Evolutionary conservation across 2,329 filamentous ascomycete genomes (phyloP).

Genomic region (Xylogone sp.): DNA sequence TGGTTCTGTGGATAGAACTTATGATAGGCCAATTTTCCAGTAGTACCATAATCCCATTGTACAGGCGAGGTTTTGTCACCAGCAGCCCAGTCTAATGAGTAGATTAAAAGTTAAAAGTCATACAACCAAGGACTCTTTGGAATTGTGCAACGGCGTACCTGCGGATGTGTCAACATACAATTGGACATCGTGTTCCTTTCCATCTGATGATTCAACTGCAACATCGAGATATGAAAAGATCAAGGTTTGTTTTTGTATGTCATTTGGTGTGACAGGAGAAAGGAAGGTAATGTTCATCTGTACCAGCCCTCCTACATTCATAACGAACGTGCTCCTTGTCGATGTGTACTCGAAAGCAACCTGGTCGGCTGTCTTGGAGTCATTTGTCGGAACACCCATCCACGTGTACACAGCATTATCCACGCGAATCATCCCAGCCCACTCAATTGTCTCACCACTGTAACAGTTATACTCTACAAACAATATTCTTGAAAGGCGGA

Average conservation of each 20-base stretch:
- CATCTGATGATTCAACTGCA: slow-evolving; percentile 59
- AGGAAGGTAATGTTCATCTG: slow-evolving; percentile 66
- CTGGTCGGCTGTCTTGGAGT: slow-evolving; percentile 51
- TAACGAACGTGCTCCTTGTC: slow-evolving; percentile 66
- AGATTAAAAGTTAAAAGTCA: neutral
- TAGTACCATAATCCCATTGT: slow-evolving; percentile 57
- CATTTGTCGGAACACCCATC: slow-evolving; percentile 56
- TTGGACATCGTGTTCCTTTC: slow-evolving; percentile 58
- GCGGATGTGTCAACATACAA: slow-evolving; percentile 71
- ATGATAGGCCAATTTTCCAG: slow-evolving; percentile 57
- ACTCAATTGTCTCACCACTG: slow-evolving; percentile 55
- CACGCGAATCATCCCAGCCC: slow-evolving; percentile 67
- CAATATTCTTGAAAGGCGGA: neutral
- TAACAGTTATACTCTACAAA: slow-evolving; percentile 5
- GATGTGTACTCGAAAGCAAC: slow-evolving; percentile 66
- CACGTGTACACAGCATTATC: slow-evolving; percentile 62
- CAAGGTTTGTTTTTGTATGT: slow-evolving; percentile 64
- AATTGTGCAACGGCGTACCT: slow-evolving; percentile 38
- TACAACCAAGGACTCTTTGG: slow-evolving; percentile 6
- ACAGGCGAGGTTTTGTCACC: slow-evolving; percentile 53
- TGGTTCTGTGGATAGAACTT: slow-evolving; percentile 58
- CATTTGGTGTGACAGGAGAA: slow-evolving; percentile 64
- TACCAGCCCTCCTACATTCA: slow-evolving; percentile 58
- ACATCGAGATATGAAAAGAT: slow-evolving; percentile 69
- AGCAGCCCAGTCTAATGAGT: slow-evolving; percentile 65